Evolutionary conservation across 176 grass and related monocot species (phyloP).

Genomic region (Melocanna baccifera): DNA sequence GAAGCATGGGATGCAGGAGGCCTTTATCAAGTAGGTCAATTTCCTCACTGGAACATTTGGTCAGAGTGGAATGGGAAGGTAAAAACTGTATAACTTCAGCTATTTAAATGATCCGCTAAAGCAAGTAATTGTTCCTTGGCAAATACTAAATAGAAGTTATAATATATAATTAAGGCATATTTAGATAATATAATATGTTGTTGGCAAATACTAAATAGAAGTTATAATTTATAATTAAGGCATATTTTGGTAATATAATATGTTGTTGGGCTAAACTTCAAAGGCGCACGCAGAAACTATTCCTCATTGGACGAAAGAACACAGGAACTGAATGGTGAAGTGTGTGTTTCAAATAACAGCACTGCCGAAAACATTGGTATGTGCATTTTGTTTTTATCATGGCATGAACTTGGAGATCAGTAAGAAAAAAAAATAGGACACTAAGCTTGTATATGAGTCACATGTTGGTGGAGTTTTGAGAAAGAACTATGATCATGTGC

Average conservation of each 20-base stretch:
- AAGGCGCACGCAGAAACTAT: neutral
- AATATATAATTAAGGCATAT: neutral
- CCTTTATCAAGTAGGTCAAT: constrained; percentile 93
- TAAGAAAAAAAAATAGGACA: neutral
- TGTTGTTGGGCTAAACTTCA: neutral
- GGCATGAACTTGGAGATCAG: neutral
- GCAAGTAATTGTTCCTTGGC: neutral
- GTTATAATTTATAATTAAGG: no score
- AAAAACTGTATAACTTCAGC: constrained; percentile 2
- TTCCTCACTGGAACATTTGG: constrained; percentile 92
- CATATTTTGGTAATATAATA: no score
- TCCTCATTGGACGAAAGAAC: neutral
- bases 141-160: constrained; percentile 1
- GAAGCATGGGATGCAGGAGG: constrained; percentile 99
- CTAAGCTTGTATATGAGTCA: constrained; percentile 6
- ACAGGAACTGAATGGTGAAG: neutral
- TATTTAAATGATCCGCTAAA: constrained; percentile 6
- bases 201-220: no score
- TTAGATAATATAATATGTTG: neutral
- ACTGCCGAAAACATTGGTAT: neutral
- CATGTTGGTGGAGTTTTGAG: neutral
- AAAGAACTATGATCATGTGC: neutral
- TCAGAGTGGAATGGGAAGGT: constrained; percentile 99
- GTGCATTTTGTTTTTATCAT: neutral
- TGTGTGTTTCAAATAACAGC: neutral